Conservation (phyloP, 116 monocot species). For the Iris pallida region DNA sequence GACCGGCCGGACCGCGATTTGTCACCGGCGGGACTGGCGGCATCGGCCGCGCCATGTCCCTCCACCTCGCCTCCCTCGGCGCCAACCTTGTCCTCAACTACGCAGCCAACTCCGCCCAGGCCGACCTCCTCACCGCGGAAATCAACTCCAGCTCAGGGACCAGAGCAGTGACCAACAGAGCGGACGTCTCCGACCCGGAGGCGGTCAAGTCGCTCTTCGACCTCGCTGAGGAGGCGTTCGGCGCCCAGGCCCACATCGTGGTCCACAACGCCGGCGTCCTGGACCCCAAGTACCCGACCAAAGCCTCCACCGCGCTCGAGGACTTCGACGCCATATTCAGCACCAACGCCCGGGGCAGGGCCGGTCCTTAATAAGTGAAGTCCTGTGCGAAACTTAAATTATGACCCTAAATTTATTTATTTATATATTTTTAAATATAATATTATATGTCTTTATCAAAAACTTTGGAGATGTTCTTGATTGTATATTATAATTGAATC, state of each 20-base stretch:
- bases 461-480: too few species aligned
- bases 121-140: conserved; percentile 40
- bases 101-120: conserved; percentile 36
- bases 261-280: too few species aligned
- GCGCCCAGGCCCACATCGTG: conserved; percentile 35
- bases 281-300: too few species aligned
- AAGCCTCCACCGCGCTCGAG: too few species aligned
- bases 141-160: conserved; percentile 24
- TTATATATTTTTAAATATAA: too few species aligned
- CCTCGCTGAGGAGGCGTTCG: conserved; percentile 41
- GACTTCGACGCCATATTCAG: too few species aligned
- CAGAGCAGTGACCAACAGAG: conserved; percentile 38
- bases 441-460: too few species aligned
- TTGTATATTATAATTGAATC: too few species aligned
- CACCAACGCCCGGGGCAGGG: too few species aligned
- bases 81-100: conserved; percentile 48
- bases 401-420: too few species aligned
- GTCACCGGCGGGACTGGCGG: conserved; percentile 47
- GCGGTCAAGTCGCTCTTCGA: conserved; percentile 57
- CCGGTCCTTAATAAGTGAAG: too few species aligned
- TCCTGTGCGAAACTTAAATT: too few species aligned
- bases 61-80: conserved; percentile 47
- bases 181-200: conserved; percentile 40
- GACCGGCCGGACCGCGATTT: conserved; percentile 29
- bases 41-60: conserved; percentile 40